Evolutionary conservation across 257 asterid genomes (phyloP), one percentile per base, ranked within the genome.

Genomic region (Plantago elongata): DNA sequence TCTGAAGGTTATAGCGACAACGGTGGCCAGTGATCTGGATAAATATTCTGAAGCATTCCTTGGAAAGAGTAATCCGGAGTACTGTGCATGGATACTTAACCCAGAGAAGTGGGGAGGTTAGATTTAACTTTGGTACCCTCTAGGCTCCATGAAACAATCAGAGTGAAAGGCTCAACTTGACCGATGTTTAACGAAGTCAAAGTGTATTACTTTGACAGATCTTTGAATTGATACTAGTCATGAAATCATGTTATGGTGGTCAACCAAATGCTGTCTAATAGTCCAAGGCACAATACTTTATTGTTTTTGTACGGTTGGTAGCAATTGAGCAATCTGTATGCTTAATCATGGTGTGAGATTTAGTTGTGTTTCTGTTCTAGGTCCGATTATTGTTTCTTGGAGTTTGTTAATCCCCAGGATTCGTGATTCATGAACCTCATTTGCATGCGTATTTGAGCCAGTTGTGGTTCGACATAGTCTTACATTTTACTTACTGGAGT

Each of bases 51-150:
- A 83, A 74, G 95, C 95, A 52, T 79, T 93, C 65, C 95, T 93
- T 51, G 99, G 83, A 75, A 86, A 89, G 81, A 62, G 89, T 58
- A 93, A 89, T 73, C 71, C 75, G 73, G 97, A 89, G 69, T 93
- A 93, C 62, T 89, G 96, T 66, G 74, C 78, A 43, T 93, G 99
- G 99, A 93, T 93, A 74, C 87, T 86, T 60, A 71, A 83, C 81
- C 95, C 99, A 3, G 97, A 89, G 54, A 93, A 89, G 73, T 93
- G 97, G 99, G 99, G 99, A 82, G 99, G 99, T 92, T 42, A 76
- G 83, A 51, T 34, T 60, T 45, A 27, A 42, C 51, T 54, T 34
- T 66, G 12, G 22, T 9, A 10, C 47, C 60, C 61, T 72, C 43
- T 34, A 57, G 51, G 29, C 7, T 34, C 40, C 40, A 34, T 5